Base-by-base conservation (phyloP, 805 yeast species). In the Starmera pachycereana region DNA sequence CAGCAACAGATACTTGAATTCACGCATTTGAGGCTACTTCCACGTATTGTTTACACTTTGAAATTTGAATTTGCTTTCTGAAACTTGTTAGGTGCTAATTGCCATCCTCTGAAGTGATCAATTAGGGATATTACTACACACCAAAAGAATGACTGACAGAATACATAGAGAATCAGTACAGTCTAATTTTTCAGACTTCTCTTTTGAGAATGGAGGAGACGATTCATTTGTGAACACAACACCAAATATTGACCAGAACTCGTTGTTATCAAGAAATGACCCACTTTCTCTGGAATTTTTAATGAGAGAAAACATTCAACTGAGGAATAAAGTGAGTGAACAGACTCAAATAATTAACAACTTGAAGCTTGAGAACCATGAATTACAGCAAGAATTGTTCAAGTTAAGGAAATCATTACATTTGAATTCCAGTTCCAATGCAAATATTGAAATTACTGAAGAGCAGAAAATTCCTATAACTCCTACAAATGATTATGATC, bases 321-420 rank as follows among this genome's bases (percentile, higher is more conserved):
- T 52, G 22, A 55, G 46, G 38, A 43, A 39, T 33, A 32, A 44
- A 29, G 19, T 47, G 12, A 30, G 12, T 3, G 51, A 51, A 6
- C 54, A 52, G 35, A 37, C 35, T 8, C 45, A 38, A 4, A 11
- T 41, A 5, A 50, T 53, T 4, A 30, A 35, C 2, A 36, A 44
- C 0, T 35, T 54, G 18, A 46, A 46, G 35, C 37, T 40, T 1
- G 52, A 54, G 36, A 41, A 50, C 4, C 33, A 37, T 10, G 35
- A 36, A 3, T 19, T 53, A 29, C 43, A 54, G 29, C 29, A n/a
- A 13, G 32, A 19, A 8, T 12, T 35, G 18, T 19, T 11, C 9
- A 33, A 22, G 8, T 10, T 12, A 13, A n/a, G 14, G 11, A n/a
- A 11, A 10, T 14, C 19, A 12, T 10, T 10, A 14, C 16, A 32